A percentile compares a stretch with the other conserved stretches of the same genome.
These are phyloP conservation scores for Penicillium sp. DNA, from an alignment of 2,329 filamentous ascomycete species.

Conservation along the genomic window DNA sequence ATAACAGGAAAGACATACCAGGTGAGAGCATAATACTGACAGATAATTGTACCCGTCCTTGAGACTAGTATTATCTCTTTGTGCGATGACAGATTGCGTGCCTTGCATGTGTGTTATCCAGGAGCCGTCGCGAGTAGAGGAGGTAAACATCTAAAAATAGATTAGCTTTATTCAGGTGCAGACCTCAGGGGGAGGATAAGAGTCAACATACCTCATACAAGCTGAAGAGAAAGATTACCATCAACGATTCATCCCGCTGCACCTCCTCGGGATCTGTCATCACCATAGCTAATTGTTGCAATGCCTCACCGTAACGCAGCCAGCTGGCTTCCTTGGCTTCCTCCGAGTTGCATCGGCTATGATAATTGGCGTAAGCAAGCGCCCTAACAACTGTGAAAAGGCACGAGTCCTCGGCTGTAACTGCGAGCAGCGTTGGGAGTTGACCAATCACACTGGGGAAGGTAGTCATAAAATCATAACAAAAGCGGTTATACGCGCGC, in stretches of 20 bases:
- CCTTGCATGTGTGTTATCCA: slow-evolving; percentile 19
- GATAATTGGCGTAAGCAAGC: slow-evolving; percentile 15
- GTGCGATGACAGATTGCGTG: slow-evolving; percentile 15
- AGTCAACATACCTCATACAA: slow-evolving; percentile 19
- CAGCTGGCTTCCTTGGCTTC: slow-evolving; percentile 11
- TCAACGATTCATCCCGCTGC: slow-evolving; percentile 12
- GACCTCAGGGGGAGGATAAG: background rate
- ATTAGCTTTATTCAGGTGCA: background rate
- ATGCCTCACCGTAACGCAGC: slow-evolving; percentile 11
- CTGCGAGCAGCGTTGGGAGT: slow-evolving; percentile 4
- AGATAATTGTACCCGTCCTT: slow-evolving; percentile 10
- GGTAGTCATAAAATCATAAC: slow-evolving; percentile 14
- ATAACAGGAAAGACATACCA: background rate
- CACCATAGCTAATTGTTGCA: slow-evolving; percentile 9
- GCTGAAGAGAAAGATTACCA: slow-evolving; percentile 15
- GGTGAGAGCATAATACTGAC: slow-evolving; percentile 12
- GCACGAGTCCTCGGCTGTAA: slow-evolving; percentile 7
- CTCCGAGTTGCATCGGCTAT: slow-evolving; percentile 8
- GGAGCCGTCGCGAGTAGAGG: slow-evolving; percentile 12
- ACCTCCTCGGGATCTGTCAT: slow-evolving; percentile 7
- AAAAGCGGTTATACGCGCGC: slow-evolving; percentile 14
- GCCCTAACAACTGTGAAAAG: slow-evolving; percentile 12
- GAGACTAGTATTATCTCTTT: slow-evolving; percentile 4
- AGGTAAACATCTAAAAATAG: slow-evolving; percentile 13
- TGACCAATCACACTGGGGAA: slow-evolving; percentile 6